Evolutionary conservation across 371 early-diverging fungal genomes (phyloP).

Genomic region (Rhizopus sp.): DNA sequence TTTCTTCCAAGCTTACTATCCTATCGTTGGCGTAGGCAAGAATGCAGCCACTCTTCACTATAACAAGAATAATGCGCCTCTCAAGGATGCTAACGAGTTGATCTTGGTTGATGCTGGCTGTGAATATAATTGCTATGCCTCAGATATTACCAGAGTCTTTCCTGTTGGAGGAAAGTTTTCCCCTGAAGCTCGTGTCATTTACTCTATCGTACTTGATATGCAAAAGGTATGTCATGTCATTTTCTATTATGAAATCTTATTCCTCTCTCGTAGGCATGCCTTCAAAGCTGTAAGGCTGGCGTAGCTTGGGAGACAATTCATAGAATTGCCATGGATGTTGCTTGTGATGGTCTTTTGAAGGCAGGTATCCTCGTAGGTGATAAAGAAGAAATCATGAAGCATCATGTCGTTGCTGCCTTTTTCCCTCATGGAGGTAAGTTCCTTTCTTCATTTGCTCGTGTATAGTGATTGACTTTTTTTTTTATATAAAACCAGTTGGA

Average conservation of each 20-base stretch:
- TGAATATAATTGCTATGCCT: slow-evolving; percentile 79
- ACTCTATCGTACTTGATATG: slow-evolving; percentile 84
- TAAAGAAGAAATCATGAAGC: slow-evolving; percentile 63
- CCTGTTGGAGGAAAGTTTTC: slow-evolving; percentile 84
- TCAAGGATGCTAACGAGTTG: slow-evolving; percentile 46
- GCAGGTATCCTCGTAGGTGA: slow-evolving; percentile 76
- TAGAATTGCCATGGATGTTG: slow-evolving; percentile 70
- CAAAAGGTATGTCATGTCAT: slow-evolving; percentile 57
- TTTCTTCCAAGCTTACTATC: slow-evolving; percentile 82
- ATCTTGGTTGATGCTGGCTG: slow-evolving; percentile 91
- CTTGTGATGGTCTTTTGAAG: slow-evolving; percentile 73
- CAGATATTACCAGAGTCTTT: slow-evolving; percentile 90
- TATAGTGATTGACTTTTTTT: slow-evolving; percentile 8
- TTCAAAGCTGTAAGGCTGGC: slow-evolving; percentile 74
- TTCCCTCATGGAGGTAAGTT: slow-evolving; percentile 86
- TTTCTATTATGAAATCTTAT: slow-evolving; percentile 13
- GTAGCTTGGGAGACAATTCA: slow-evolving; percentile 93
- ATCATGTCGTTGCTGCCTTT: slow-evolving; percentile 82
- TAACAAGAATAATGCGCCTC: slow-evolving; percentile 66
- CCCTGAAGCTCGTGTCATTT: slow-evolving; percentile 74
- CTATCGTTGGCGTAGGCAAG: slow-evolving; percentile 81
- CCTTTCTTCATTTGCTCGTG: slow-evolving; percentile 5
- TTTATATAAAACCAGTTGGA: slow-evolving; percentile 45
- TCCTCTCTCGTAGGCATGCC: slow-evolving; percentile 26
- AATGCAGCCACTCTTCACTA: slow-evolving; percentile 88